Conservation (phyloP, 78 protist genomes). For the Dictyostelium intermedium region DNA sequence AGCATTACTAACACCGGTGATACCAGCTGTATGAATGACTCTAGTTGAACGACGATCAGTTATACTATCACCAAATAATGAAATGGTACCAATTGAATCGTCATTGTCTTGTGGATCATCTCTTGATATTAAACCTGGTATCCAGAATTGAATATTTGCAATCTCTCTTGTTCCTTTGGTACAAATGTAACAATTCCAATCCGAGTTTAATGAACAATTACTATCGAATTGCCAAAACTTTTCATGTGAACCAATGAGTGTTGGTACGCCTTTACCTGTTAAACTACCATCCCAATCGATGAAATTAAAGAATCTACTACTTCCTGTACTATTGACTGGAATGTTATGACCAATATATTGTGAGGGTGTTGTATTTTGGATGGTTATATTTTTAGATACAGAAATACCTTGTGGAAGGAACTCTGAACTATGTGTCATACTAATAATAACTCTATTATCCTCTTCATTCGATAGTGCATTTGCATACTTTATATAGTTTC, state of each 20-base stretch:
- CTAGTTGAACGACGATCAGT: neutral
- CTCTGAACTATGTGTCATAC: conserved; percentile 76
- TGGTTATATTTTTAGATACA: conserved; percentile 5
- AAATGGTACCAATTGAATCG: neutral
- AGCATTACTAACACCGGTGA: conserved; percentile 35
- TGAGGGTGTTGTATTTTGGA: neutral
- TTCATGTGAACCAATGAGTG: conserved; percentile 14
- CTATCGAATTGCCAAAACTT: conserved; percentile 62
- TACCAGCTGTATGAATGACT: conserved; percentile 32
- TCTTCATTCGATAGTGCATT: conserved; percentile 3
- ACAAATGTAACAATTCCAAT: conserved; percentile 35
- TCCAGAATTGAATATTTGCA: conserved; percentile 6
- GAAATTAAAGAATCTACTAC: conserved; percentile 48
- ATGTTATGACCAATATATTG: conserved; percentile 43
- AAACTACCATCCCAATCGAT: conserved; percentile 70
- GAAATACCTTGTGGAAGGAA: conserved; percentile 81
- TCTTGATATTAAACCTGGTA: neutral
- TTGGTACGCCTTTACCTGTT: neutral
- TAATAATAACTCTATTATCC: conserved; percentile 47
- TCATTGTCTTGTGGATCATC: neutral
- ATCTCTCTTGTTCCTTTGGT: neutral
- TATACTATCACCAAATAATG: conserved; percentile 22
- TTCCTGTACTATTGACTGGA: conserved; percentile 25
- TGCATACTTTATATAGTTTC: conserved; percentile 11
- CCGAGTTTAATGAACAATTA: conserved; percentile 7